Evolutionary conservation across 768 basidiomycete genomes (phyloP), one percentile per base, ranked within the genome.

Genomic region (Russula virescens): DNA sequence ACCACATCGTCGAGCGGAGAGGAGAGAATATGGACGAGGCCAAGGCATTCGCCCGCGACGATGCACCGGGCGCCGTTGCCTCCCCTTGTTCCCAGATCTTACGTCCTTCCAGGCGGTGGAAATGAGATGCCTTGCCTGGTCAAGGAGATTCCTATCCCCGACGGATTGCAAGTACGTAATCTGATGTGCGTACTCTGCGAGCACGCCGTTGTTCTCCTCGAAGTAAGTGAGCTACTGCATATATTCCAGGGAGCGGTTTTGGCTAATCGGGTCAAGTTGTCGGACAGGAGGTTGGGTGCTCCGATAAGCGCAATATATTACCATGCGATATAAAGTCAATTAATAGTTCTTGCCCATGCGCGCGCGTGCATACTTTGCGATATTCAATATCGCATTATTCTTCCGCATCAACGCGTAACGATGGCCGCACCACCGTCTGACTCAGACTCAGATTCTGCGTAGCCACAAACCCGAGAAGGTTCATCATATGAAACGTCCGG

Each of bases 111-210:
- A 1, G 53, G 53, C 1, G 53, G 46, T 28, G 53, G 38, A 1
- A 23, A 21, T 2, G 48, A 61, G 21, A 25, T 59, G 52, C 25
- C 57, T 6, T 59, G 45, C 28, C 35, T 63, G 4, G 51, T 48
- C 35, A 42, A 58, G 38, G 62, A 63, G 51, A 53, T 58, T 8
- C 38, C 51, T 23, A 53, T 48, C 8, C 57, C 57, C 6, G 35
- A 53, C 2, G 51, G 34, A 14, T 55, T 61, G 46, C 34, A 47
- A n/a, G 11, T 40, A 34, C 21, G 19, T 16, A 51, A 38, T 42
- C 35, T 38, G 8, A 28, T 52, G 54, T 58, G 45, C 16, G 57
- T 54, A 14, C 38, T 63, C 46, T 58, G 34, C 35, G 46, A 63
- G 21, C 40, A 53, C 18, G 57, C 38, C 34, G 28, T 58, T 16